Evolutionary conservation across 768 basidiomycete species (phyloP), one percentile per base, ranked within the genome.

Genomic region (Candolleomyces eurysporus): DNA sequence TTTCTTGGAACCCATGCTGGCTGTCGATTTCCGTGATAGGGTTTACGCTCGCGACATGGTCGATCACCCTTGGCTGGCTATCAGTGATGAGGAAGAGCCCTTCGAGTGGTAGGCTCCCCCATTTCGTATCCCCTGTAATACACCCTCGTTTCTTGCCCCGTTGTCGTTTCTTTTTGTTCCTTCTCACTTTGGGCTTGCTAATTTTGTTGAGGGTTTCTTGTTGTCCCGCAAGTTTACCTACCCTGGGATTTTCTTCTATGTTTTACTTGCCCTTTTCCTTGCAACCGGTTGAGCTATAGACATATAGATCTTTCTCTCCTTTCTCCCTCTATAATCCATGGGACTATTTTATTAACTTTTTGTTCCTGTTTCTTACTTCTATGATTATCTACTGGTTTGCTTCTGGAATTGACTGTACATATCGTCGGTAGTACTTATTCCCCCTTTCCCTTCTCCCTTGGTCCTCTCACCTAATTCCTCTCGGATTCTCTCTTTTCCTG

Each of bases 1-100:
- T 26, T 93, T 93, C 72, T 73, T 94, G 63, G 78, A 80, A 65
- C 90, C 91, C 31, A 92, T 92, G 92, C 80, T 94, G 63, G 76
- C 80, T 32, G 73, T 87, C 59, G 88, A 94, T 67, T 86, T 87
- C 69, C 81, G 83, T 66, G 74, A 84, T 58, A 87, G 94, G 39
- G 82, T 82, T 48, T 79, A 84, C 50, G 93, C 94, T 14, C 79
- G 83, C 42, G 90, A 93, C 60, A 79, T 95, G 78, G 78, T 88
- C 57, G 78, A 85, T 59, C 91, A 94, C 68, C 74, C 80, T 54
- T 97, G 94, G 94, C 72, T 96, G 60, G 70, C 74, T 59, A 68
- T 75, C 40, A 68, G 71, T 11, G 69, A 72, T 19, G 75, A 71
- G 16, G 82, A 83, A 61, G 78, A 79, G 57, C 71, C 77, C 31